phyloP scores from a whole-genome alignment of 2,329 filamentous ascomycete genomes.

The Phaeosphaeriaceae sp. region DNA sequence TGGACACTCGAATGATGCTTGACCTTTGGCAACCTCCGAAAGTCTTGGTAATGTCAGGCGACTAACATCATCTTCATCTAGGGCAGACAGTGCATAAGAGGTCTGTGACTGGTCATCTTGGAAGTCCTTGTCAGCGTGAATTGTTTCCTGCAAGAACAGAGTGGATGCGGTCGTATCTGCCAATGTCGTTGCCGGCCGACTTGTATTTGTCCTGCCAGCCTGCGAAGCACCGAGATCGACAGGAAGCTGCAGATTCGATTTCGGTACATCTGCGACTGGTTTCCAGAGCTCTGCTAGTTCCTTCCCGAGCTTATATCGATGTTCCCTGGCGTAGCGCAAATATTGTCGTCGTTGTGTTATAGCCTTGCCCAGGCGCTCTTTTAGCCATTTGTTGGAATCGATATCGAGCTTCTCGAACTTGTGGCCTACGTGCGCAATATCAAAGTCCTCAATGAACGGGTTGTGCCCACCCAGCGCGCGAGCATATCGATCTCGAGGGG shows the following conservation, averaged over 20 bases:
- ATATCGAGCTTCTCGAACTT: conserved; percentile 17
- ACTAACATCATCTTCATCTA: conserved; percentile 3
- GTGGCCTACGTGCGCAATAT: not conserved
- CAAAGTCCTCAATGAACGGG: conserved; percentile 15
- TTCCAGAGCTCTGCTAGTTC: no score
- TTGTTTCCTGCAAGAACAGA: conserved; percentile 9
- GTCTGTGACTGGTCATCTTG: conserved; percentile 19
- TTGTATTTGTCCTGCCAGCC: conserved; percentile 1
- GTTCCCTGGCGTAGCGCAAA: conserved; percentile 25
- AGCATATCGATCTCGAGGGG: conserved; percentile 18
- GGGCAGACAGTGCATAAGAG: conserved; percentile 18
- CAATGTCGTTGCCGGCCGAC: conserved; percentile 14
- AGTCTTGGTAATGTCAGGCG: conserved; percentile 7
- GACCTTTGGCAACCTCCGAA: conserved; percentile 10
- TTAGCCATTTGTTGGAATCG: conserved; percentile 17
- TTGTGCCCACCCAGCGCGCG: conserved; percentile 25
- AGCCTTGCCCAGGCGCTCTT: conserved; percentile 20
- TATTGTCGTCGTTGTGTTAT: conserved; percentile 30
- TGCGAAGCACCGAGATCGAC: conserved; percentile 10
- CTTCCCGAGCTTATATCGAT: conserved; percentile 20
- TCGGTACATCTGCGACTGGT: not conserved
- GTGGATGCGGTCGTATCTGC: conserved; percentile 26
- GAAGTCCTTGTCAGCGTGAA: conserved; percentile 7
- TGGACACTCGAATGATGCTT: conserved; percentile 19
- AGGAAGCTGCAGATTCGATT: not conserved